Evolutionary conservation across 2,329 filamentous ascomycete species (phyloP).

Genomic region (Colletotrichum godetiae): DNA sequence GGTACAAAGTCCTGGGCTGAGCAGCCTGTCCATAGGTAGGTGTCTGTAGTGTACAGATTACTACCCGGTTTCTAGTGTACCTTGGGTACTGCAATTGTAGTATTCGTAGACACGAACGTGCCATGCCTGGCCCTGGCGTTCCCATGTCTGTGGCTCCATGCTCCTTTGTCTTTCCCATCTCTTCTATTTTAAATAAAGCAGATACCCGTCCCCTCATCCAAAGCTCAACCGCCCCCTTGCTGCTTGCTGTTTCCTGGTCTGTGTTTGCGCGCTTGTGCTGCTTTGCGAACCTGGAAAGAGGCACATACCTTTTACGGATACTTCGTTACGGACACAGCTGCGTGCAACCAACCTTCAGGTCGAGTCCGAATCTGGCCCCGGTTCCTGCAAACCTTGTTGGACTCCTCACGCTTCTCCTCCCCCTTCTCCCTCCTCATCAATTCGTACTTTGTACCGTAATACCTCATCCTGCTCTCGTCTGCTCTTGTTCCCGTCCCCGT

Average conservation of each 20-base stretch:
- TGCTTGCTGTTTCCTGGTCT: background rate
- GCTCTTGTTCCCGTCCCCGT: background rate
- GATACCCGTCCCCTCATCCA: background rate
- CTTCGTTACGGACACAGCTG: background rate
- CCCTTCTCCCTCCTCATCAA: background rate
- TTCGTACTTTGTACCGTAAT: background rate
- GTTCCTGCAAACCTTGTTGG: background rate
- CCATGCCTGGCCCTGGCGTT: background rate
- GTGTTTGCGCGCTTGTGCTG: constrained; percentile 1
- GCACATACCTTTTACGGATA: background rate
- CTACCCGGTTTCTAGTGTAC: too few relatives aligned
- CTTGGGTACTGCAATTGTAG: too few relatives aligned
- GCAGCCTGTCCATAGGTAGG: background rate
- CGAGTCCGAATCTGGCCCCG: background rate
- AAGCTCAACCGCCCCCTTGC: background rate
- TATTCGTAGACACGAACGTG: background rate
- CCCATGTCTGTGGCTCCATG: background rate
- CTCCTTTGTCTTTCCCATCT: background rate
- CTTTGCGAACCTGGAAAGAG: background rate
- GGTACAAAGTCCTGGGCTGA: background rate
- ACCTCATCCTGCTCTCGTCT: background rate
- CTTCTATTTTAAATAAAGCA: background rate
- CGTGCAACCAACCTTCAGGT: background rate
- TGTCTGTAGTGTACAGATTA: background rate
- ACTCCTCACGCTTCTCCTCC: background rate